phyloP scores from a whole-genome alignment of 192 early-diverging fungal species.

The Coemansia erecta region DNA sequence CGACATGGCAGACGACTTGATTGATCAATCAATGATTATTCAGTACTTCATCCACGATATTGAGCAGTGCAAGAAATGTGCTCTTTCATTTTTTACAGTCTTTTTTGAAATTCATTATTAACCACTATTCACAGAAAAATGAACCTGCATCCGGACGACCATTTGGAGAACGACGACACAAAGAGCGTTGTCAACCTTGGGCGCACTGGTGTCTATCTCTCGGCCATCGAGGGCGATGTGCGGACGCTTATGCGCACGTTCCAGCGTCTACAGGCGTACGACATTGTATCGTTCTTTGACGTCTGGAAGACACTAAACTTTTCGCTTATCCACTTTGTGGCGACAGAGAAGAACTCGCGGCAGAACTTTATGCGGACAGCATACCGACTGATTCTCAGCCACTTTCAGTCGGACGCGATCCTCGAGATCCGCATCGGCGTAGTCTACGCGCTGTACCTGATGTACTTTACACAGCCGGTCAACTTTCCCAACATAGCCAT shows the following conservation, averaged over 20 bases:
- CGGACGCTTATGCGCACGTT: slow-evolving; percentile 52
- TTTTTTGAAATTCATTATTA: background rate
- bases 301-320: slow-evolving; percentile 57
- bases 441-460: slow-evolving; percentile 55
- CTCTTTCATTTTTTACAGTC: background rate
- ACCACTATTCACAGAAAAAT: background rate
- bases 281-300: slow-evolving; percentile 51
- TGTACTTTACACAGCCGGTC: slow-evolving; percentile 60
- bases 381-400: slow-evolving; percentile 51
- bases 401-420: slow-evolving; percentile 38
- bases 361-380: slow-evolving; percentile 56
- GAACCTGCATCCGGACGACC: slow-evolving; percentile 13
- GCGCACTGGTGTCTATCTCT: slow-evolving; percentile 50
- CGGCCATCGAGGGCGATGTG: slow-evolving; percentile 49
- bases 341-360: slow-evolving; percentile 57
- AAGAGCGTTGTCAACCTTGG: slow-evolving; percentile 50
- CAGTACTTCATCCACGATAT: too few species aligned
- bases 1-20: background rate
- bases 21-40: too few species aligned
- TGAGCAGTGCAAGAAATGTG: background rate
- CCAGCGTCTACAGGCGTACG: slow-evolving; percentile 47
- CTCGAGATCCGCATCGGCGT: slow-evolving; percentile 55
- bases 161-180: slow-evolving; percentile 36
- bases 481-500: slow-evolving; percentile 53
- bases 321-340: slow-evolving; percentile 59